Conservation (phyloP, 108 stramenopile genomes). For the Schizochytrium sp. region DNA sequence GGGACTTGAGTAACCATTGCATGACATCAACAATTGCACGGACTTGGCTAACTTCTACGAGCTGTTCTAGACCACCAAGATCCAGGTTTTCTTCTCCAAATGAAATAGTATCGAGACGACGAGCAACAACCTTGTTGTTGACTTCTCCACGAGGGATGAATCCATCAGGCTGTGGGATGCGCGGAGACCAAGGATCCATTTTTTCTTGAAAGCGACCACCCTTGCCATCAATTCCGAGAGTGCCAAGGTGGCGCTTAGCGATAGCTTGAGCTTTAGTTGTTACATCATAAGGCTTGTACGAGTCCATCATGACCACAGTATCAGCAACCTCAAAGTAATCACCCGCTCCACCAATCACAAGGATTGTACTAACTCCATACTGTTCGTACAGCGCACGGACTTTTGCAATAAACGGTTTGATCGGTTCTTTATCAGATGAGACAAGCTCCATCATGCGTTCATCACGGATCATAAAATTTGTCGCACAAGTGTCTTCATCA, state of each 20-base stretch:
- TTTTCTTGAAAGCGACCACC: not conserved
- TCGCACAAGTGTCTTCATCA: conserved; percentile 94
- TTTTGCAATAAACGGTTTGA: conserved; percentile 88
- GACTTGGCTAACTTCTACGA: conserved; percentile 73
- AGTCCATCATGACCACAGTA: conserved; percentile 90
- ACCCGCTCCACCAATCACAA: conserved; percentile 92
- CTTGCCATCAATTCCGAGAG: not conserved
- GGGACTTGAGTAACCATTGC: not conserved
- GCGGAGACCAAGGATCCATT: not conserved
- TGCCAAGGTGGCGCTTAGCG: conserved; percentile 64
- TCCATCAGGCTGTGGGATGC: not conserved
- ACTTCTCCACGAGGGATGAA: conserved; percentile 16
- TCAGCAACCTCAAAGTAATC: conserved; percentile 95
- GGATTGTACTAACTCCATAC: conserved; percentile 84
- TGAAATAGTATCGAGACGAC: conserved; percentile 66
- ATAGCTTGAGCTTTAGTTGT: conserved; percentile 87
- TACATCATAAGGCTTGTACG: conserved; percentile 85
- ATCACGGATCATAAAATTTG: conserved; percentile 94
- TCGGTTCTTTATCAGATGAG: conserved; percentile 90
- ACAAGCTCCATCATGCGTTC: conserved; percentile 93
- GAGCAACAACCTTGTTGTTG: conserved; percentile 64
- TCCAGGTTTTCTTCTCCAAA: conserved; percentile 72
- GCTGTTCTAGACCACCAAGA: conserved; percentile 73
- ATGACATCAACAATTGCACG: conserved; percentile 69
- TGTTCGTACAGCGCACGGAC: conserved; percentile 85